phyloP scores from a whole-genome alignment of 2,329 filamentous ascomycete genomes.

The Colletotrichum chrysophilum region DNA sequence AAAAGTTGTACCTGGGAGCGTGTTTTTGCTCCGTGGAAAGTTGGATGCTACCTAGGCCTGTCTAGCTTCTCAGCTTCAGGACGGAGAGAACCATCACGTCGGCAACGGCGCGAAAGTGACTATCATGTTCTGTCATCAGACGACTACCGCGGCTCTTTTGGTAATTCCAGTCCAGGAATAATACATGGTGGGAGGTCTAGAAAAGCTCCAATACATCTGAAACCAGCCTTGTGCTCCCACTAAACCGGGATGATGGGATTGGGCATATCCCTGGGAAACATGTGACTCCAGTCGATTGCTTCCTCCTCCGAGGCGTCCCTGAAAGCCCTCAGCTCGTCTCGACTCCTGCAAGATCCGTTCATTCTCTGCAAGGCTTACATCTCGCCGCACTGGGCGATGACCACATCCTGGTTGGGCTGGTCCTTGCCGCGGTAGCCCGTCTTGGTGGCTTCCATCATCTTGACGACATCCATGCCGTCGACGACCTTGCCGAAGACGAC shows the following conservation, averaged over 20 bases:
- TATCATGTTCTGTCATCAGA: neutral
- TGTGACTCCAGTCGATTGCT: neutral
- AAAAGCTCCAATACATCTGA: neutral
- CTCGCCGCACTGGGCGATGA: slow-evolving; percentile 88
- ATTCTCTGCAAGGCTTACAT: slow-evolving; percentile 63
- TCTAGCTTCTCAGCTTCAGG: neutral
- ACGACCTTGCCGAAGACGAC: slow-evolving; percentile 93
- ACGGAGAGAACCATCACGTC: neutral
- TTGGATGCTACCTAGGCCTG: neutral
- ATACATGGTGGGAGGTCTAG: neutral
- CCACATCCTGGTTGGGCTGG: slow-evolving; percentile 83
- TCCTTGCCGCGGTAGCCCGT: slow-evolving; percentile 77
- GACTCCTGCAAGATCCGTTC: neutral
- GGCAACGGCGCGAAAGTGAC: neutral
- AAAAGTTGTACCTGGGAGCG: neutral
- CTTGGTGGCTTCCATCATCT: slow-evolving; percentile 90
- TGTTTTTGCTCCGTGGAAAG: neutral
- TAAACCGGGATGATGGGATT: neutral
- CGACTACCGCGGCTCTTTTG: neutral
- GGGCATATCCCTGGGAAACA: neutral
- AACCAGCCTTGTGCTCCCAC: neutral
- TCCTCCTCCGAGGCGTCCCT: neutral
- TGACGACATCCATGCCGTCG: slow-evolving; percentile 88
- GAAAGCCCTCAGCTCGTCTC: neutral
- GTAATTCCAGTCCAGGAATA: neutral